Evolutionary conservation across 495 filamentous ascomycete species (phyloP), one percentile per base, ranked within the genome.

Genomic region (Penicillium taxi): DNA sequence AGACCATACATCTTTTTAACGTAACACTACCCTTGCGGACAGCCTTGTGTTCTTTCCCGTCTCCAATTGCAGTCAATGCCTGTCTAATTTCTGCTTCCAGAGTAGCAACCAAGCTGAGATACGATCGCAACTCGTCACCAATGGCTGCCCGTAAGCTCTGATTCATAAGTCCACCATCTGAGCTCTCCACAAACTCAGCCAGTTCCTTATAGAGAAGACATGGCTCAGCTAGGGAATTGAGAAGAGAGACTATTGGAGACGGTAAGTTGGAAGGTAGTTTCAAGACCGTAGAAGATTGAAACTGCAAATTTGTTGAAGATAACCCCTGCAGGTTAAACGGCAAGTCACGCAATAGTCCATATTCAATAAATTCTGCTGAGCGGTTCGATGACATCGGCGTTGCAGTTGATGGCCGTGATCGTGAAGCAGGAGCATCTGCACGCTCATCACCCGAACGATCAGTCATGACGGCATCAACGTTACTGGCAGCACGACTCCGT

Each of bases 281-380:
- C 35, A 90, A 58, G 11, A 69, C 74, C 9, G 74, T 71, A 6
- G 77, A 59, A 17, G 75, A 75, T 18, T 72, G 51, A 47, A 96
- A 96, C 4, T 78, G 75, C 7, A 99, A 65, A 47, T 87, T 81
- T 3, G 77, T 80, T 0, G 93, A 93, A 6, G 87, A 91, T 13
- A 96, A 67, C 4, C 93, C 93, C 56, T 96, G 93, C 2, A 99
- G 72, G 4, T 91, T 96, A 55, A 86, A 99, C 1, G 93, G 91
- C 4, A 96, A 70, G 55, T 94, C 88, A 33, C 90, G 78, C 24
- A 99, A 66, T 6, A 99, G 73, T n/a, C 75, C 69, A 32, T 78
- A 65, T 55, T 96, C 93, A 15, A 56, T 62, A 20, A 75, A 67
- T 47, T 90, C 88, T 11, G 58, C 42, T 9, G 64, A 15, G 4